Evolutionary conservation across 2,329 filamentous ascomycete species (phyloP).

Genomic region (Sporothrix pallida): DNA sequence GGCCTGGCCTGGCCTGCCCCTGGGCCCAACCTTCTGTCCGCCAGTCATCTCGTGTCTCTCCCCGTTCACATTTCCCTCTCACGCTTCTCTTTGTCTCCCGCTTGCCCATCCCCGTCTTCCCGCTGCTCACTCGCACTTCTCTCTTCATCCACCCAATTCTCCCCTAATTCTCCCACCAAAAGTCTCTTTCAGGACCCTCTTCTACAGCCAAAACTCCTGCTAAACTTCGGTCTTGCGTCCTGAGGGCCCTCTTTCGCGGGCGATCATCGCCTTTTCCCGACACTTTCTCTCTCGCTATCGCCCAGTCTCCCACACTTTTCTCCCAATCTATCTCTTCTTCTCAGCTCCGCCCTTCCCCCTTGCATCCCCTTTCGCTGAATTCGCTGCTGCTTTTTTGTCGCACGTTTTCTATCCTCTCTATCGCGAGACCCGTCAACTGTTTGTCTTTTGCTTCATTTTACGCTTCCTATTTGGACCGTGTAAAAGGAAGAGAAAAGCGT

Average conservation of each 20-base stretch:
- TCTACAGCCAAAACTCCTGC: neutral
- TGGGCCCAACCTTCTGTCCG: neutral
- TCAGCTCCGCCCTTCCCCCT: slow-evolving; percentile 5
- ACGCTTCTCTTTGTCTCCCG: neutral
- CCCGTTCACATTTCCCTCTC: neutral
- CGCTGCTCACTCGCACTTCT: neutral
- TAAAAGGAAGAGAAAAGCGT: neutral
- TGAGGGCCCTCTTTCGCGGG: slow-evolving; percentile 12
- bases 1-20: slow-evolving; percentile 16
- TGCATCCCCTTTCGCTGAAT: neutral
- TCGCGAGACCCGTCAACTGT: neutral
- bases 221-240: slow-evolving; percentile 14
- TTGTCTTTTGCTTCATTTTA: neutral
- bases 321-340: neutral
- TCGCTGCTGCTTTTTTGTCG: slow-evolving; percentile 15
- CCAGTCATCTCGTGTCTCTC: neutral
- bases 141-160: slow-evolving; percentile 7
- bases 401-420: slow-evolving; percentile 15
- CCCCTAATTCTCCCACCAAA: slow-evolving; percentile 16
- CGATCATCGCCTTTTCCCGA: slow-evolving; percentile 28
- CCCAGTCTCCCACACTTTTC: neutral
- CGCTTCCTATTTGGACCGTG: neutral
- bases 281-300: slow-evolving; percentile 15
- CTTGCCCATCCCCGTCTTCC: slow-evolving; percentile 20
- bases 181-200: neutral